Conservation (phyloP, 441 rosid species). For the Bocquillonia castaneifolia region DNA sequence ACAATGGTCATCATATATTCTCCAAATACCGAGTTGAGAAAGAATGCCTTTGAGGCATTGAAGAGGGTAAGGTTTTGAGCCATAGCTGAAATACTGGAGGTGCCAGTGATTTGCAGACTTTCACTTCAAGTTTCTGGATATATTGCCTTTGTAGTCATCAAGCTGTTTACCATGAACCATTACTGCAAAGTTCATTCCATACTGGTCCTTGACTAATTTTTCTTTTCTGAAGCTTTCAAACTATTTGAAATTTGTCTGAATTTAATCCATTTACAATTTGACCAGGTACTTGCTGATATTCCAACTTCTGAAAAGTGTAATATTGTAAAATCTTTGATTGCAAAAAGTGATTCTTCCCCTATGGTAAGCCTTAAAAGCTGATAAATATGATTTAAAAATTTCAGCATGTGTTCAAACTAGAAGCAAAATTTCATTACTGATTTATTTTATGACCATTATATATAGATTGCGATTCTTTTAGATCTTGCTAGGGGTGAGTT, state of each 20-base stretch:
- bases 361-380: conserved; percentile 53
- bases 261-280: conserved; percentile 6
- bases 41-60: conserved; percentile 63
- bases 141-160: background rate
- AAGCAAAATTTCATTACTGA: conserved; percentile 10
- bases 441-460: conserved; percentile 18
- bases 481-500: conserved; percentile 61
- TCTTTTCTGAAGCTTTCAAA: background rate
- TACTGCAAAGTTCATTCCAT: background rate
- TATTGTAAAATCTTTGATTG: conserved; percentile 53
- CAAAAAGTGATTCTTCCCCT: conserved; percentile 55
- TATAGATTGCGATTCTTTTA: conserved; percentile 75
- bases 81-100: background rate
- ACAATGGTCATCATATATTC: conserved; percentile 53
- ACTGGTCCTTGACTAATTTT: background rate
- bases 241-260: background rate
- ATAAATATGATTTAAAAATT: conserved; percentile 8
- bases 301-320: conserved; percentile 57
- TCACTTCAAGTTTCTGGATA: background rate
- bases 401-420: conserved; percentile 4
- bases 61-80: conserved; percentile 48
- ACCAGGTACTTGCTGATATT: conserved; percentile 70
- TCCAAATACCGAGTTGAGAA: conserved; percentile 50
- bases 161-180: background rate
- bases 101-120: background rate